Evolutionary conservation across 805 yeast genomes (phyloP), one percentile per base, ranked within the genome.

Genomic region (Ogataea paradorogensis): DNA sequence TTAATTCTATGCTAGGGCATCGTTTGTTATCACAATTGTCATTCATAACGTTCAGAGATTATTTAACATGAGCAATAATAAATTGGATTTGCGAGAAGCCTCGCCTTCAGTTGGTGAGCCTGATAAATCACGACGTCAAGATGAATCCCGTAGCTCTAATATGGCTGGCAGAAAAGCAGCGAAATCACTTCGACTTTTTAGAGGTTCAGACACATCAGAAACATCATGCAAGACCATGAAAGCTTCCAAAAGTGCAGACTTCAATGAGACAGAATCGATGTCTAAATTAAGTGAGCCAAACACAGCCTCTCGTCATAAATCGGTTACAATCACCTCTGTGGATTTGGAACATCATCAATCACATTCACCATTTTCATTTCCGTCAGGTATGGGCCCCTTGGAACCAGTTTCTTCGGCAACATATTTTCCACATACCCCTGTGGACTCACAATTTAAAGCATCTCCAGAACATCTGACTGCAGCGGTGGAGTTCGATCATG

Each of bases 361-460:
- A 11, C 43, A 43, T 30, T 31, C 48, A 4, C 4, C 38, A 9
- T 23, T 16, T 18, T 29, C 29, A 7, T 42, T 25, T 34, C 30
- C 51, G 4, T 16, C 42, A 15, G 40, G 49, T 6, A 15, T 57
- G 18, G 49, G 60, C 15, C 50, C 61, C 0, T 50, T 77, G 31
- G 82, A 81, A 43, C 85, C 86, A 0, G 75, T 80, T 0, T 78
- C 84, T 0, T 77, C 84, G 2, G 88, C 87, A 1, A 80, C 86
- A 1, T 82, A 81, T 54, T 72, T 79, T 41, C 89, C 89, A 3
- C 86, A 82, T 55, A 73, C 76, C 3, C 75, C 80, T 13, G 60
- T 59, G 15, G 60, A 61, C 28, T 43, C 56, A 3, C 34, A 31
- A 10, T 27, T 21, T 18, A 46, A 25, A 18, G 45, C 54, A 0